Conservation (phyloP, 2,329 filamentous ascomycete species). For the Phialophora expanda region DNA sequence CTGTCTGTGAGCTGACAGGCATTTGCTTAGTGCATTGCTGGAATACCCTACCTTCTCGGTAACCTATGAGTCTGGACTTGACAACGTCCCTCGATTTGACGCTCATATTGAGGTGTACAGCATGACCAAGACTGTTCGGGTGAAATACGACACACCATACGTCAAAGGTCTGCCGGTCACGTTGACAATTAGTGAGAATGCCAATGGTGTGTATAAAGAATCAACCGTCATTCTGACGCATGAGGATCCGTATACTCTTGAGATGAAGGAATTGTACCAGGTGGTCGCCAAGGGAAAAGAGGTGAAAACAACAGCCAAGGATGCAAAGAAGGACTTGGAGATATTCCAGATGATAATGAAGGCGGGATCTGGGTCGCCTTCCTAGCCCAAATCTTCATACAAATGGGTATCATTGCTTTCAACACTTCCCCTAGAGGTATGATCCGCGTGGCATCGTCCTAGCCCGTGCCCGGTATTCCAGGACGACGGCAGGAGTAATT, state of each 20-base stretch:
- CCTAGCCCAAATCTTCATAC: neutral
- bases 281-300: conserved; percentile 47
- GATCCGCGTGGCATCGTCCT: neutral
- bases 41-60: conserved; percentile 55
- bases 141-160: conserved; percentile 64
- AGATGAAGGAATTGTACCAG: conserved; percentile 50
- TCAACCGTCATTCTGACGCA: conserved; percentile 53
- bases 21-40: conserved; percentile 47
- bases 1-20: neutral
- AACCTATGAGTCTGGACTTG: conserved; percentile 63
- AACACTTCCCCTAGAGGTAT: neutral
- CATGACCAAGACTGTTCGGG: conserved; percentile 57
- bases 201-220: conserved; percentile 49
- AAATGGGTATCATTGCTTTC: neutral
- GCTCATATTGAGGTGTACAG: conserved; percentile 73
- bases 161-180: conserved; percentile 63
- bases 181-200: conserved; percentile 55
- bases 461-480: neutral
- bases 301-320: conserved; percentile 50
- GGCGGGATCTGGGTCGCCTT: conserved; percentile 28
- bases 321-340: conserved; percentile 51
- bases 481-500: neutral
- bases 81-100: conserved; percentile 72
- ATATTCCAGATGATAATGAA: conserved; percentile 49
- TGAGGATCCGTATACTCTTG: conserved; percentile 53